Base-by-base conservation (phyloP, 2,329 filamentous ascomycete genomes). In the Zymoseptoria ardabiliae region DNA sequence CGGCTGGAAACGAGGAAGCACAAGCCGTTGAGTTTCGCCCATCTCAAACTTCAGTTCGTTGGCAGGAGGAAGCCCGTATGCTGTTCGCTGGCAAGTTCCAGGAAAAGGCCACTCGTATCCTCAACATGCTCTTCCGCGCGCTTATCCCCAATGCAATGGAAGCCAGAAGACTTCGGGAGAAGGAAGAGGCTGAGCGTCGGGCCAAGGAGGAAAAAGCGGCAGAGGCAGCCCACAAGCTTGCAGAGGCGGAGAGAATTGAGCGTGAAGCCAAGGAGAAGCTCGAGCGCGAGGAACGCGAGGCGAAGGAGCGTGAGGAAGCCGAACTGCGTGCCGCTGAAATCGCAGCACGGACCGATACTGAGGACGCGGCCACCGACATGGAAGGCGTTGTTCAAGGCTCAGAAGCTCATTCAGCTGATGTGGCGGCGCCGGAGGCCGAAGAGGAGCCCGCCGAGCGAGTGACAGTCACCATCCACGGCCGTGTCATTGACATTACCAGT, bases 401-500 rank as follows among this genome's bases (percentile, higher is more conserved):
- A 7, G 58, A 66, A 45, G 55, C 65, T 54, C 68, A 75, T 19
- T 74, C 78, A 57, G 71, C 78, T 20, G 76, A 76, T 21, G 75
- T 76, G 19, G 72, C 79, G 41, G 80, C 58, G 13, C 3, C 57
- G 10, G 68, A 57, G 11, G 75, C 77, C 20, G 73, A 78, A 41
- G 81, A 82, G 55, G 72, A 74, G 22, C 63, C 70, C 19, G 64
- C 58, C 13, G 68, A 70, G 62, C 87, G 92, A 53, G 82, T 96
- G 28, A 87, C 87, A 68, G 95, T 90, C 17, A 92, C 84, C 1
- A 91, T 99, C 57, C 82, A 92, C 61, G 93, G 92, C 23, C 88
- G 89, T 63, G 86, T 94, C 68, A 84, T 96, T 56, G 94, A 99
- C 72, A 94, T 99, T 54, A 99, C 94, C 0, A 90, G 90, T 61